Evolutionary conservation across 331 rosid genomes (phyloP).

Genomic region (Rhamnella rubrinervis): DNA sequence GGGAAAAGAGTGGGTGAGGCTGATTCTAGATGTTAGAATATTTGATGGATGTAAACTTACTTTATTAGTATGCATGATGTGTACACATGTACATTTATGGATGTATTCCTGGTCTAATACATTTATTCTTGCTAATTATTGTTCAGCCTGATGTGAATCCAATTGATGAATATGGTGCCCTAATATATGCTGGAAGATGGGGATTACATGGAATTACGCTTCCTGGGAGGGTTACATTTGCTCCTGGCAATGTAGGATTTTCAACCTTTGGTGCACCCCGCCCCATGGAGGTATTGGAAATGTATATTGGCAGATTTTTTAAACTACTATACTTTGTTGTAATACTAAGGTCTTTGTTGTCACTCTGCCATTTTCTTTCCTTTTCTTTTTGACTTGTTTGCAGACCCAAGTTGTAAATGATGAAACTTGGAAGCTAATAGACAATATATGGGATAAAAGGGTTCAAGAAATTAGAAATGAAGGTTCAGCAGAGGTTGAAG

Average conservation of each 20-base stretch:
- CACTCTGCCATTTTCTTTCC: constrained; percentile 4
- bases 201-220: constrained; percentile 84
- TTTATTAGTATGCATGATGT: neutral
- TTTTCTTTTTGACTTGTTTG: constrained; percentile 18
- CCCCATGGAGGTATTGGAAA: constrained; percentile 68
- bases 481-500: constrained; percentile 64
- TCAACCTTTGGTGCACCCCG: constrained; percentile 89
- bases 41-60: neutral
- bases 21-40: no score
- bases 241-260: constrained; percentile 89
- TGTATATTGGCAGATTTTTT: constrained; percentile 18
- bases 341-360: neutral
- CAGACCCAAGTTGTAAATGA: constrained; percentile 82
- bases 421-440: constrained; percentile 93
- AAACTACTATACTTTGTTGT: constrained; percentile 15
- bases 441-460: constrained; percentile 80
- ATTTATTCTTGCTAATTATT: constrained; percentile 23
- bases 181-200: constrained; percentile 91
- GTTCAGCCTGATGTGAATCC: constrained; percentile 66
- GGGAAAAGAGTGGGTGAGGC: no score
- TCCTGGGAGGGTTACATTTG: constrained; percentile 95
- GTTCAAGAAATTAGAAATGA: constrained; percentile 67
- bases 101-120: constrained; percentile 2
- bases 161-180: constrained; percentile 89
- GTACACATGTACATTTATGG: neutral